Conservation (phyloP, 2,329 filamentous ascomycete genomes). For the Fusarium falciforme region DNA sequence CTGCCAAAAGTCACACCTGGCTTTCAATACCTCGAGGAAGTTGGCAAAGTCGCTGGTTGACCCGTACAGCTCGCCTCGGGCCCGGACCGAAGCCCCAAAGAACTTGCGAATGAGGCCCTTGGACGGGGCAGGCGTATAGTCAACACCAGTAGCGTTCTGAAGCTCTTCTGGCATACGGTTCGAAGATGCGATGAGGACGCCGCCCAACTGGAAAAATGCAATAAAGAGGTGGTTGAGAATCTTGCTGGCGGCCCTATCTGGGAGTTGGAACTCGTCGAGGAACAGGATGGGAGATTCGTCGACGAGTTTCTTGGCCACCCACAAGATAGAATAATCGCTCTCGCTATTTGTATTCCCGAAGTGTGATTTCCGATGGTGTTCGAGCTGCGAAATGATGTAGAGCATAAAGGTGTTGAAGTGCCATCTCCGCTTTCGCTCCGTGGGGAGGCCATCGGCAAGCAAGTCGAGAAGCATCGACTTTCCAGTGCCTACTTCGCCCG, state of each 20-base stretch:
- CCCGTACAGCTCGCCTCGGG: slow-evolving; percentile 64
- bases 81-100: slow-evolving; percentile 53
- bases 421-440: slow-evolving; percentile 77
- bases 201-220: slow-evolving; percentile 83
- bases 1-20: slow-evolving; percentile 85
- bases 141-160: slow-evolving; percentile 77
- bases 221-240: slow-evolving; percentile 84
- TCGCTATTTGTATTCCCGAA: slow-evolving; percentile 24
- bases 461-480: slow-evolving; percentile 89
- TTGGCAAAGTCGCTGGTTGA: slow-evolving; percentile 78
- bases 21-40: slow-evolving; percentile 81
- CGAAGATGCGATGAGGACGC: slow-evolving; percentile 82
- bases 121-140: slow-evolving; percentile 69
- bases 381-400: slow-evolving; percentile 78
- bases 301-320: slow-evolving; percentile 80
- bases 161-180: slow-evolving; percentile 88
- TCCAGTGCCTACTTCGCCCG: slow-evolving; percentile 84
- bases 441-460: slow-evolving; percentile 82
- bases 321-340: slow-evolving; percentile 74
- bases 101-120: slow-evolving; percentile 63
- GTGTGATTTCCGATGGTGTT: slow-evolving; percentile 66
- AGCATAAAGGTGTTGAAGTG: slow-evolving; percentile 92
- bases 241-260: slow-evolving; percentile 81
- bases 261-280: slow-evolving; percentile 85
- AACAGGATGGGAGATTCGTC: slow-evolving; percentile 82